phyloP scores from a whole-genome alignment of 2,329 filamentous ascomycete genomes.

The Albophoma yamanashiensis region DNA sequence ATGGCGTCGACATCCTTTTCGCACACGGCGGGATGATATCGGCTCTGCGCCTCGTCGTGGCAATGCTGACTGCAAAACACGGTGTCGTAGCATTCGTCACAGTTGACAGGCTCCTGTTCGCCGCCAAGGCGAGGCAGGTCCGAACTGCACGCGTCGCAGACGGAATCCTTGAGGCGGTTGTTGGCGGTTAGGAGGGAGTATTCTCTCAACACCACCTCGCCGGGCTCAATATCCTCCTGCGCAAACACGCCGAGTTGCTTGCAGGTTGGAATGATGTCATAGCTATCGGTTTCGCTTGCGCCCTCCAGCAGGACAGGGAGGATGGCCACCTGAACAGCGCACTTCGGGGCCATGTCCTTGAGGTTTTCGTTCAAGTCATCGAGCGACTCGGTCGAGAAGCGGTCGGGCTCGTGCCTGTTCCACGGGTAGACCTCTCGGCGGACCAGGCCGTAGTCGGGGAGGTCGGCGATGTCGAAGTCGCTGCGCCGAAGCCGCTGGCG shows the following conservation, averaged over 20 bases:
- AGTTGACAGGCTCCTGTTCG: constrained; percentile 37
- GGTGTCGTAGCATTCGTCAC: constrained; percentile 52
- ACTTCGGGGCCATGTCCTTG: constrained; percentile 61
- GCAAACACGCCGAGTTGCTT: constrained; percentile 87
- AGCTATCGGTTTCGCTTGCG: constrained; percentile 37
- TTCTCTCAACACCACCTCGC: constrained; percentile 69
- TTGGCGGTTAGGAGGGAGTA: constrained; percentile 82
- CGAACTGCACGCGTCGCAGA: constrained; percentile 82
- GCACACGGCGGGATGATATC: constrained; percentile 56
- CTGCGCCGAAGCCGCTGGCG: constrained; percentile 34
- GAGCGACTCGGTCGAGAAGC: constrained; percentile 59
- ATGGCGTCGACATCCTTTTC: constrained; percentile 56
- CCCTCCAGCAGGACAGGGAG: constrained; percentile 60
- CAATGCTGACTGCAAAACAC: constrained; percentile 56
- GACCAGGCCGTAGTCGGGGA: constrained; percentile 61
- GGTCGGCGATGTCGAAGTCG: constrained; percentile 38
- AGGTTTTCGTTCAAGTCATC: constrained; percentile 62
- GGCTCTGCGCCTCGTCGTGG: constrained; percentile 42
- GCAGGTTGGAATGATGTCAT: constrained; percentile 45
- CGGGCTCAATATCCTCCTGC: constrained; percentile 65
- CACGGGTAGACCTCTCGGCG: constrained; percentile 62
- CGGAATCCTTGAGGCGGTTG: constrained; percentile 72
- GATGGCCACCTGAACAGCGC: constrained; percentile 65
- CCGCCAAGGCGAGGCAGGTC: constrained; percentile 52
- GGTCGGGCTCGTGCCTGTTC: constrained; percentile 58